Evolutionary conservation across 129 eudicot species (phyloP).

Genomic region (Tanacetum coccineum): DNA sequence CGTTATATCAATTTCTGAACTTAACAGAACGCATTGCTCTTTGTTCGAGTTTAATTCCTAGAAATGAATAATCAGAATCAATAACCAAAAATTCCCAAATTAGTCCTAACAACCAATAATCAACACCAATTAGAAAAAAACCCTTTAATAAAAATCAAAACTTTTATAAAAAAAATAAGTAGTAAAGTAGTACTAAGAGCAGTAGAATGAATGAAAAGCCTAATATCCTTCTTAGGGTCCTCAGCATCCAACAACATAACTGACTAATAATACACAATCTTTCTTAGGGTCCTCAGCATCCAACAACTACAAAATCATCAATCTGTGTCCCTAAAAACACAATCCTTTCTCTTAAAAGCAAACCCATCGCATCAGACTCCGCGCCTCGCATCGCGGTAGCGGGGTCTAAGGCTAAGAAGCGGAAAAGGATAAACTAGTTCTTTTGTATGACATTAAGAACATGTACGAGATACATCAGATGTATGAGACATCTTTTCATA

Average conservation of each 20-base stretch:
- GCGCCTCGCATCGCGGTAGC: conserved; percentile 66
- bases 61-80: too few relatives aligned
- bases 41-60: too few relatives aligned
- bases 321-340: too few relatives aligned
- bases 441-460: too few relatives aligned
- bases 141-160: not conserved
- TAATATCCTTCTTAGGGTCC: conserved; percentile 69
- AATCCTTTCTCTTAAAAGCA: too few relatives aligned
- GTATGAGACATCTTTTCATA: too few relatives aligned
- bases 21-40: too few relatives aligned
- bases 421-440: not conserved
- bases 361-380: conserved; percentile 60
- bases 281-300: too few relatives aligned
- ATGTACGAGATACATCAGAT: too few relatives aligned
- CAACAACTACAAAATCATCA: conserved; percentile 84
- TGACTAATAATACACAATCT: conserved; percentile 83
- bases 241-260: conserved; percentile 85
- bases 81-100: too few relatives aligned
- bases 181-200: conserved; percentile 71
- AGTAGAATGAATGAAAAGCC: conserved; percentile 73
- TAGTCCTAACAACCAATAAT: not conserved
- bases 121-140: not conserved
- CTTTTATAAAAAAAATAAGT: not conserved
- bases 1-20: too few relatives aligned
- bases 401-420: conserved; percentile 59